Evolutionary conservation across 495 filamentous ascomycete species (phyloP).

Genomic region (Melanomma pulvis-pyrius): DNA sequence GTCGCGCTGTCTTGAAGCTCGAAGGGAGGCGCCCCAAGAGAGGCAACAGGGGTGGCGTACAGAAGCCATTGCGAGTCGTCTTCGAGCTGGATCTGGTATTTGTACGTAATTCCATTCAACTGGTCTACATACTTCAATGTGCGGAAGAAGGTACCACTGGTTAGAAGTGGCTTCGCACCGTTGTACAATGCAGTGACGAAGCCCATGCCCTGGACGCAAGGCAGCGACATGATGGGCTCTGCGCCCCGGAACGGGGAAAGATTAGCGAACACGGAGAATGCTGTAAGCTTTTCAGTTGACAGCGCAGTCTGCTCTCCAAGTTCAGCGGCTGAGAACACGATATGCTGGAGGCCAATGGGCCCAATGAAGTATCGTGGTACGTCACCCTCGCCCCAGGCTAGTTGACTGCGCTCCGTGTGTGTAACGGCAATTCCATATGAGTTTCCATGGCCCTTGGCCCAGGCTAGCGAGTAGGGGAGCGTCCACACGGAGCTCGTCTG

Average conservation of each 20-base stretch:
- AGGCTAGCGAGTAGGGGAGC: conserved; percentile 81
- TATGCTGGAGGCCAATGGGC: conserved; percentile 78
- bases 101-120: conserved; percentile 66
- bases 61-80: conserved; percentile 79
- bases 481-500: conserved; percentile 75
- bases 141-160: conserved; percentile 73
- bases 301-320: conserved; percentile 62
- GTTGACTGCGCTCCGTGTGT: conserved; percentile 67
- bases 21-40: conserved; percentile 53
- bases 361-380: conserved; percentile 74
- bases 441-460: conserved; percentile 70
- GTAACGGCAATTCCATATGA: conserved; percentile 69
- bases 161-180: conserved; percentile 67
- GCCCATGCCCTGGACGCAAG: conserved; percentile 86
- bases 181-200: conserved; percentile 82
- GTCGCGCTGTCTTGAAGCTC: conserved; percentile 51
- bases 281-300: conserved; percentile 62
- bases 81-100: conserved; percentile 72
- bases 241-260: conserved; percentile 59
- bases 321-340: conserved; percentile 78
- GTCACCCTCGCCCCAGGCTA: conserved; percentile 66
- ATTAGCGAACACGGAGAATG: conserved; percentile 74
- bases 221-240: conserved; percentile 67
- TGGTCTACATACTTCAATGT: conserved; percentile 63
- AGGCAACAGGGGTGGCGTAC: conserved; percentile 65